phyloP scores from a whole-genome alignment of 2,329 filamentous ascomycete genomes.

The Colletotrichum sp. region DNA sequence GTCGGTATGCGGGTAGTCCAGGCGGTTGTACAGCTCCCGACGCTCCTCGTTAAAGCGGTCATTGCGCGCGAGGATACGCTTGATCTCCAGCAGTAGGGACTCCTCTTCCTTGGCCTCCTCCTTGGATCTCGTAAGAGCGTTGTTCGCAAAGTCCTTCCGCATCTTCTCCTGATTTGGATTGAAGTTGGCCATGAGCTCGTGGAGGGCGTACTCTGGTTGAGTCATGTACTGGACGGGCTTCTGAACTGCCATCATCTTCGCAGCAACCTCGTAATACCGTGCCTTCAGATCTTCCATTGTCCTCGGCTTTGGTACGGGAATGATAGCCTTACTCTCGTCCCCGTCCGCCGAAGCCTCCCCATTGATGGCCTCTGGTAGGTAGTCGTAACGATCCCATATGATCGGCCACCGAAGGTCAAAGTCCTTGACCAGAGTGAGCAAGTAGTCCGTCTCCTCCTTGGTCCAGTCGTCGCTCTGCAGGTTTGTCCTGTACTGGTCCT shows the following conservation, averaged over 20 bases:
- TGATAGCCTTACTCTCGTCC: constrained; percentile 57
- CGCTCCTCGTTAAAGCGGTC: constrained; percentile 88
- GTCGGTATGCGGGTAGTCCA: constrained; percentile 78
- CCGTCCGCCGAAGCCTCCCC: constrained; percentile 50
- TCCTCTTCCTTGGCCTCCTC: constrained; percentile 95
- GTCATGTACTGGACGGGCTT: constrained; percentile 89
- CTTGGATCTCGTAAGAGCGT: constrained; percentile 77
- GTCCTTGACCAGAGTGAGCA: constrained; percentile 76
- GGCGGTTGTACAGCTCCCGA: constrained; percentile 82
- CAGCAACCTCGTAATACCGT: constrained; percentile 87
- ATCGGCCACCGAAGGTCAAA: constrained; percentile 91
- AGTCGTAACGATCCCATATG: constrained; percentile 93
- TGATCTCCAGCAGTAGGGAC: constrained; percentile 85
- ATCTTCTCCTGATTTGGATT: constrained; percentile 79
- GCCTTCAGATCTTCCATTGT: constrained; percentile 91
- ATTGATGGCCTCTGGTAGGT: constrained; percentile 51
- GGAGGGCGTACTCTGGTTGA: constrained; percentile 78
- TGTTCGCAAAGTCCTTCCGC: constrained; percentile 85
- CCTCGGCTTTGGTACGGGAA: constrained; percentile 60
- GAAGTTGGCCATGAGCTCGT: constrained; percentile 87
- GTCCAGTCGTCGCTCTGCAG: constrained; percentile 82
- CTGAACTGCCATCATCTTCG: constrained; percentile 80
- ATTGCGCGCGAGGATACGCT: constrained; percentile 86
- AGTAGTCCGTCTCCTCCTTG: constrained; percentile 91
- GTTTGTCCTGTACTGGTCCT: constrained; percentile 82